Evolutionary conservation across 805 yeast species (phyloP).

Genomic region (Hanseniaspora lachancei): DNA sequence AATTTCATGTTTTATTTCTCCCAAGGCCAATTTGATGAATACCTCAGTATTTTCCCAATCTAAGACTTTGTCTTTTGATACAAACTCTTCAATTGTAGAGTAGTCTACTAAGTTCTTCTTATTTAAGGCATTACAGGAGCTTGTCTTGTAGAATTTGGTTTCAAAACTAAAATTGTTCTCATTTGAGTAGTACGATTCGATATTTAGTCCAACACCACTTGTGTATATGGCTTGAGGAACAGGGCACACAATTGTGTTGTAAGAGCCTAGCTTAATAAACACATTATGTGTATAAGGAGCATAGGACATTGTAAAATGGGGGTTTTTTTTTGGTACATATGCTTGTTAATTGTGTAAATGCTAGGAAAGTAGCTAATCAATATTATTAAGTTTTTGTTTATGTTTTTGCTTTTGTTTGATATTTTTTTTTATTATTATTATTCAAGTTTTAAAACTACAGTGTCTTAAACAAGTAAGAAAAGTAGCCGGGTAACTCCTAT

Average conservation of each 20-base stretch:
- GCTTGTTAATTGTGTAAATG: neutral
- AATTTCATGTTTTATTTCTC: neutral
- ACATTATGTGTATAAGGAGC: neutral
- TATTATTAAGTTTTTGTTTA: neutral
- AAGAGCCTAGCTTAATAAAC: constrained; percentile 5
- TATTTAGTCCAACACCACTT: constrained; percentile 1
- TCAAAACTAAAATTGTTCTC: constrained; percentile 1
- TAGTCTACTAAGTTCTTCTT: neutral
- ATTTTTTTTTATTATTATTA: no score
- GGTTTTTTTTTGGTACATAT: neutral
- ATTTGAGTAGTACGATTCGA: constrained; percentile 9
- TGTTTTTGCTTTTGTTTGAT: no score
- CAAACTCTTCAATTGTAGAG: neutral
- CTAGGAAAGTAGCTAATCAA: neutral
- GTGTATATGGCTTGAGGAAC: constrained; percentile 5
- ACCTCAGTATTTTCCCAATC: neutral
- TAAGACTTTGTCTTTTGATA: constrained; percentile 1
- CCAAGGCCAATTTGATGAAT: neutral
- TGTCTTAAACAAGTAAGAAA: no score
- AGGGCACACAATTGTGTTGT: neutral
- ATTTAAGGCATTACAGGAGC: neutral
- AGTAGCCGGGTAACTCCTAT: no score
- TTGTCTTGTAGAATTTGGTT: neutral
- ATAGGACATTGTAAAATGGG: neutral
- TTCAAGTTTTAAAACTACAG: no score